Percentiles rank a stretch among this genome's conserved stretches.
These are phyloP conservation scores for Trichosporon inkin DNA, from an alignment of 1,284 basidiomycete genomes.

Conservation along the genomic window DNA sequence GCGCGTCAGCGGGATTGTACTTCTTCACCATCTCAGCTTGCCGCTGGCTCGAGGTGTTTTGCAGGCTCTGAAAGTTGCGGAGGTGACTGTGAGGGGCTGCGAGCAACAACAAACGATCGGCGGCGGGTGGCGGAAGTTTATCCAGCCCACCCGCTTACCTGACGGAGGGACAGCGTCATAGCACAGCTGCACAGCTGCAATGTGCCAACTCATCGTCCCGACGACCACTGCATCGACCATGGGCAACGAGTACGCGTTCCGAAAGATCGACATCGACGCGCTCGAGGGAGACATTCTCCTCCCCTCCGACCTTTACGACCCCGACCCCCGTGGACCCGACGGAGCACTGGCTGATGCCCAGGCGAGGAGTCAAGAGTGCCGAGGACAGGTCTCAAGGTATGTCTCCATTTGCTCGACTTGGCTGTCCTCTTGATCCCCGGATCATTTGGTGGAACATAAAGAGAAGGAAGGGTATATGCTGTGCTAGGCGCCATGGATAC, in stretches of 20 bases:
- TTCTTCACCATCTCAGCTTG: slow-evolving; percentile 38
- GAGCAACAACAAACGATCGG: background rate
- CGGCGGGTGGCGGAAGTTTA: background rate
- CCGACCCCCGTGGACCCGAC: slow-evolving; percentile 73
- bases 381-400: slow-evolving; percentile 69
- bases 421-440: no score
- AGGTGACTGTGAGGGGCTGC: no score
- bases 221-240: slow-evolving; percentile 50
- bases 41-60: background rate
- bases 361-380: slow-evolving; percentile 66
- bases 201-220: background rate
- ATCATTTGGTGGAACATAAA: no score
- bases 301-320: slow-evolving; percentile 78
- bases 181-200: slow-evolving; percentile 1
- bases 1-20: slow-evolving; percentile 78
- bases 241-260: slow-evolving; percentile 64
- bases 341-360: slow-evolving; percentile 72
- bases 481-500: no score
- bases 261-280: slow-evolving; percentile 87
- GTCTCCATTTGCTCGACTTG: slow-evolving; percentile 28
- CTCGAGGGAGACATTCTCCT: slow-evolving; percentile 82
- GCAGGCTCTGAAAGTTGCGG: no score
- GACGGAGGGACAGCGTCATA: slow-evolving; percentile 13
- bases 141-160: slow-evolving; percentile 14
- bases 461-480: no score